A percentile compares a stretch with the other conserved stretches of the same genome.
phyloP scores from a whole-genome alignment of 2,329 filamentous ascomycete genomes.

The Ophiosphaerella narmari region DNA sequence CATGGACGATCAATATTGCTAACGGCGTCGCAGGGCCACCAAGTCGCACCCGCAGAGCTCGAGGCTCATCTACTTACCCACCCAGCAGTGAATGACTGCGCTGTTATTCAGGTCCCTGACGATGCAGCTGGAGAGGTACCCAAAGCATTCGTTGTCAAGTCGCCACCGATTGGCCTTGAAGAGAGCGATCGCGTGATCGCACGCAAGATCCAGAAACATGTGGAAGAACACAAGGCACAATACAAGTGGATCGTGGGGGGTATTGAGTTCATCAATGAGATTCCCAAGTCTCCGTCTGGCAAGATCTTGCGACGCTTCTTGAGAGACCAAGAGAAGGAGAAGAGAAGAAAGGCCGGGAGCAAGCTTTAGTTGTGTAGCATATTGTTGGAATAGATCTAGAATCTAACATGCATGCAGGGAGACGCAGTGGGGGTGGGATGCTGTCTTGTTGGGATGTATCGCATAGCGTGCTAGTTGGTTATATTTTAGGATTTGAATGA shows the following conservation, averaged over 20 bases:
- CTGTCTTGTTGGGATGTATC: too few species aligned
- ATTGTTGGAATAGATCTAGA: too few species aligned
- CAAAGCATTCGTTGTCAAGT: constrained; percentile 68
- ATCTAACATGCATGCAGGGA: too few species aligned
- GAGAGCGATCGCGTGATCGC: constrained; percentile 54
- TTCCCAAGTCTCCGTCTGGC: constrained; percentile 66
- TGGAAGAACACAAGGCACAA: constrained; percentile 64
- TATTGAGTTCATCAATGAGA: constrained; percentile 54
- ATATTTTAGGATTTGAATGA: too few species aligned
- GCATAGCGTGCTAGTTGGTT: too few species aligned
- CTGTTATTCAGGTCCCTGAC: constrained; percentile 75
- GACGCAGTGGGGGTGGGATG: too few species aligned
- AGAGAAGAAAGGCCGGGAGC: constrained; percentile 55
- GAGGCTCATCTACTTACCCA: constrained; percentile 80
- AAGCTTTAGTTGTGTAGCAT: constrained; percentile 1
- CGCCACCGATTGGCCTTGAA: constrained; percentile 50
- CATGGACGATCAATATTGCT: neutral
- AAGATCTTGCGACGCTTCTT: constrained; percentile 68
- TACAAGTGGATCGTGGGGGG: constrained; percentile 65
- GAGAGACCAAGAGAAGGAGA: constrained; percentile 74
- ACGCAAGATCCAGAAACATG: constrained; percentile 60
- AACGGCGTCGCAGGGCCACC: constrained; percentile 63
- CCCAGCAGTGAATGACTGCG: constrained; percentile 74
- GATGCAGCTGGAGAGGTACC: constrained; percentile 65
- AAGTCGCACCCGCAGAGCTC: constrained; percentile 83